Evolutionary conservation across 208 protist genomes (phyloP), one percentile per base, ranked within the genome.

Genomic region (Acanthamoeba triangularis): DNA sequence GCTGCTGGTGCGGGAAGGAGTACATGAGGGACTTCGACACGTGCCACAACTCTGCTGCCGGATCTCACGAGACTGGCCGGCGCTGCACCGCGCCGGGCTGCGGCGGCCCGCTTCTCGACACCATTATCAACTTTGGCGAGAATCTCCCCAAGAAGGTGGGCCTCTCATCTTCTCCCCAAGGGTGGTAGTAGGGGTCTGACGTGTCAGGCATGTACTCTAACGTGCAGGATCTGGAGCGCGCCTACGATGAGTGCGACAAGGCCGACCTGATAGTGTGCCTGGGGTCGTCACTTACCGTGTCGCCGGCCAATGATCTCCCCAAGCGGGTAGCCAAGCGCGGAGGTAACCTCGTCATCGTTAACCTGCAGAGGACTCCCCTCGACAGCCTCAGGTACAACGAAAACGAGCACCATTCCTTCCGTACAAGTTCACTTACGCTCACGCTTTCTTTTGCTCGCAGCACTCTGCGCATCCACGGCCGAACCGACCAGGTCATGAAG

Each of bases 61-160:
- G 35, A 1, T 47, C 44, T 0, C 95, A 96, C 61, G 35, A 94
- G 30, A 96, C 95, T 6, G 95, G 95, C 23, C 2, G 95, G 52
- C 88, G n/a, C 4, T 96, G 95, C 95, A 52, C 84, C 1, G 84
- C 44, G 20, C 33, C 47, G 8, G 84, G 61, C 30, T 96, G 95
- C 28, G 74, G 78, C 41, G 95, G 95, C 8, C 76, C 37, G 10
- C 87, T 96, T 52, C 37, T 82, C 25, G 95, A 96, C 63, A 91
- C 95, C 11, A 96, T 96, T 74, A 90, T 96, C 69, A 94, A 94
- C 76, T 96, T 96, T 88, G 95, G 95, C 37, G 95, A 96, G 65
- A 91, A 65, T 23, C 65, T 96, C 44, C 95, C 95, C 44, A 59
- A 69, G 49, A 94, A 84, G 52, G 61, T 82, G 52, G 14, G 20